Base-by-base conservation (phyloP, 2,329 filamentous ascomycete species). In the Talaromyces atroroseus region DNA sequence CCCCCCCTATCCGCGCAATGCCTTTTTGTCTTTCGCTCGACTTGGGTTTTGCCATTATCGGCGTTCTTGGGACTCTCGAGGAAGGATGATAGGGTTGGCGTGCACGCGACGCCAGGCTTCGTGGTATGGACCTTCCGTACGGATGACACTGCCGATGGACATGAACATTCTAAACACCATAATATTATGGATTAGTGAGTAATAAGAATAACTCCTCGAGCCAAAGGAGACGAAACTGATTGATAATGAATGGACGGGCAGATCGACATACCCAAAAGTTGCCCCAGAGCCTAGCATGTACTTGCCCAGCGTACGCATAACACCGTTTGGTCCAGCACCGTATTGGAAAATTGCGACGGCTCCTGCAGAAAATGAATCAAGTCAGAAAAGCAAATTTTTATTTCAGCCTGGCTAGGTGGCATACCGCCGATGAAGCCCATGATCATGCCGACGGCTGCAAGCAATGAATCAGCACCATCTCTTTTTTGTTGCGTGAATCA, bases 361-460 rank as follows among this genome's bases (percentile, higher is more conserved):
- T 71, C 91, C 90, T 95, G 60, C 7, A 56, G 29, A 40, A 12
- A 21, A 16, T 12, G 5, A 53, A 68, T 58, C 34, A 23, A 32
- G 45, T 54, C 52, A 54, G 45, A 46, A 23, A 48, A 20, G 20
- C 24, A 5, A n/a, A 23, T 20, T 34, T 45, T 55, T 8, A 34
- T 20, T 20, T 26, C 2, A 2, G n/a, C 4, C 23, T 48, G n/a
- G 23, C 12, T 32, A 34, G 21, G 24, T 24, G 46, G 66, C 79
- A 51, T 79, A 95, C 92, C 94, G 66, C 94, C 96, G 67, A 99
- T 95, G 79, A 99, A 97, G 62, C 94, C 94, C 76, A 99, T 96
- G 71, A 96, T 96, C 52, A 89, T 80, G 60, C 94, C 94, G 60
- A 99, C 94, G 74, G 91, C 94, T 97, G 59, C 21, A 52, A 59